Conservation (phyloP, 805 yeast genomes). For the Cyberlindnera suaveolens region DNA sequence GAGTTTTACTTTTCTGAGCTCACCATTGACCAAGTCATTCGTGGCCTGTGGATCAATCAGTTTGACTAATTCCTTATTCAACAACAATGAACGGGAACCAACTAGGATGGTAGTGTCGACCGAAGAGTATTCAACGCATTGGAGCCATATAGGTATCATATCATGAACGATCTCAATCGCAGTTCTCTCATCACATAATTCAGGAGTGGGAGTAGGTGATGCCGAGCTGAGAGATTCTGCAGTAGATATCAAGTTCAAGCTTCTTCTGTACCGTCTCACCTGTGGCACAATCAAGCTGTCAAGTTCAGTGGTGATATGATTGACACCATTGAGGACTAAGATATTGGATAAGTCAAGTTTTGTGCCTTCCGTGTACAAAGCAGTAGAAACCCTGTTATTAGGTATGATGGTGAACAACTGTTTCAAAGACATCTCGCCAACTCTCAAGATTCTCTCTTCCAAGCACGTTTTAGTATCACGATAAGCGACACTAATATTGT, state of each 20-base stretch:
- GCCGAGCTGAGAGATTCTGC: neutral
- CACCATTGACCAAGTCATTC: constrained; percentile 35
- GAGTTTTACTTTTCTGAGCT: constrained; percentile 29
- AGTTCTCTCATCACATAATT: neutral
- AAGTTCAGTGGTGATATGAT: constrained; percentile 15
- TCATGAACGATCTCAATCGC: constrained; percentile 12
- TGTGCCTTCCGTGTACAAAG: constrained; percentile 8
- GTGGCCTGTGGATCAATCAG: constrained; percentile 27
- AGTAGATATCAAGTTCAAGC: neutral
- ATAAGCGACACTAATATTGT: constrained; percentile 11
- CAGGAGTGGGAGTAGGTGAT: neutral
- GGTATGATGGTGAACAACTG: constrained; percentile 15
- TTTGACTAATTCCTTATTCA: constrained; percentile 34
- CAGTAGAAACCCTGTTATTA: neutral
- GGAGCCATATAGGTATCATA: constrained; percentile 20
- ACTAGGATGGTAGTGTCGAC: constrained; percentile 22
- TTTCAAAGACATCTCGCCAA: constrained; percentile 13
- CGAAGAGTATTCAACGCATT: constrained; percentile 4
- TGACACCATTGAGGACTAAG: constrained; percentile 26
- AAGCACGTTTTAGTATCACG: constrained; percentile 11
- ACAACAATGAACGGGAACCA: constrained; percentile 38
- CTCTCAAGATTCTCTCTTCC: constrained; percentile 5
- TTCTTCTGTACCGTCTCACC: constrained; percentile 9
- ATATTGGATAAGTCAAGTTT: constrained; percentile 25
- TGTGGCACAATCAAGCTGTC: constrained; percentile 11